A percentile compares a stretch with the other conserved stretches of the same genome.
Conservation (phyloP, 1,139 yeast genomes). For the Pichia sp. region DNA sequence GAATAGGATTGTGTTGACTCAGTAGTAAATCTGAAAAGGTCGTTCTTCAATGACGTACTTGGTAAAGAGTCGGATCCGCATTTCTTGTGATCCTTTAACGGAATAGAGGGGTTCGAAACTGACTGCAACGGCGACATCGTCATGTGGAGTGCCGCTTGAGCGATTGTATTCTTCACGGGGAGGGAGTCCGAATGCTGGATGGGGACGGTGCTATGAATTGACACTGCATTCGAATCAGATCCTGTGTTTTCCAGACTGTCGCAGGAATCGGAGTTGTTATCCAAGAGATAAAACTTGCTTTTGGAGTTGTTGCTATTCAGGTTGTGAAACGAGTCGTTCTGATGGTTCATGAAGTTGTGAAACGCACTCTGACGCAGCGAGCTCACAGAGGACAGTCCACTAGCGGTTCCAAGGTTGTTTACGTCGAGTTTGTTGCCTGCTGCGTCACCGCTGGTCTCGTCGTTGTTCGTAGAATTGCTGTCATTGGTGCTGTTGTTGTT, state of each 20-base stretch:
- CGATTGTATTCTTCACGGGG: not conserved
- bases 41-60: not conserved
- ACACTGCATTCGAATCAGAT: not conserved
- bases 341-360: conserved; percentile 19
- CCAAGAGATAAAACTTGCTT: conserved; percentile 17
- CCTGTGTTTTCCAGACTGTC: conserved; percentile 1
- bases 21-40: conserved; percentile 49
- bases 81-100: not conserved
- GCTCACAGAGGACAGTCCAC: not conserved
- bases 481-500: not conserved
- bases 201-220: not conserved
- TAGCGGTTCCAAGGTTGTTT: not conserved
- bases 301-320: not conserved
- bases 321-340: conserved; percentile 17
- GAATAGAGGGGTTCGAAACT: not conserved
- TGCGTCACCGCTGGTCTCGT: not conserved
- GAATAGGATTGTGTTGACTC: conserved; percentile 85
- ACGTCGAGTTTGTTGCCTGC: not conserved
- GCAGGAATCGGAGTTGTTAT: conserved; percentile 12
- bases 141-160: not conserved
- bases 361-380: conserved; percentile 21
- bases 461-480: not conserved
- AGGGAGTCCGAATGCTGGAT: not conserved
- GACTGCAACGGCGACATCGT: not conserved
- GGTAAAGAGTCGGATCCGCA: not conserved